Evolutionary conservation across 805 yeast species (phyloP), one percentile per base, ranked within the genome.

Genomic region (Candida lessepsii): DNA sequence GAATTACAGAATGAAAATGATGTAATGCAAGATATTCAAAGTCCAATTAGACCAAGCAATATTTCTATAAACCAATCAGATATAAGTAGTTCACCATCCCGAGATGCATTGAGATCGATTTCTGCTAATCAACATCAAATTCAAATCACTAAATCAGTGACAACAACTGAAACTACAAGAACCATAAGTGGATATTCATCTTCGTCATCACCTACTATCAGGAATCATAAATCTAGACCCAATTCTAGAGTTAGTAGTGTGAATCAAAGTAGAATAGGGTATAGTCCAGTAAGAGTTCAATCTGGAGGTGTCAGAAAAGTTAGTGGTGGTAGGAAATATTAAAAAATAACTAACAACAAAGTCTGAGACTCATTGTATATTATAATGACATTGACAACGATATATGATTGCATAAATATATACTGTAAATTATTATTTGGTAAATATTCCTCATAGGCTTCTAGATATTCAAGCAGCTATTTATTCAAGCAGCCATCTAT

Each of bases 61-160:
- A 40, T 38, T 5, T 45, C 42, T 28, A 25, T 40, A 9, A 21
- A 13, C 23, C 19, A 26, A 14, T 13, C 27, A 4, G 44, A 45
- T 18, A 30, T 29, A 15, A 29, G 35, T 18, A 41, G 42, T 15
- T 43, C 50, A 11, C 47, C 39, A 10, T 64, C 61, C 39, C 63
- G 74, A 69, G 68, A 61, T 46, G 69, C 63, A 3, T 57, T 71
- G 46, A 52, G 74, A 35, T 57, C 73, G 10, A 58, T 57, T 34
- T 63, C 65, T 4, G 63, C 61, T 21, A 65, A 65, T 46, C 58
- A 56, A 45, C 43, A 40, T 16, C 39, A 40, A 8, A 50, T 58
- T 27, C 55, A 51, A 44, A 44, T 58, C 11, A 57, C 63, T 7
- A 58, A 58, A 37, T 50, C 42, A 8, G 47, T 34, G 17, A 36